Base-by-base conservation (phyloP, 2,329 filamentous ascomycete species). In the Rhynchosporium secalis region DNA sequence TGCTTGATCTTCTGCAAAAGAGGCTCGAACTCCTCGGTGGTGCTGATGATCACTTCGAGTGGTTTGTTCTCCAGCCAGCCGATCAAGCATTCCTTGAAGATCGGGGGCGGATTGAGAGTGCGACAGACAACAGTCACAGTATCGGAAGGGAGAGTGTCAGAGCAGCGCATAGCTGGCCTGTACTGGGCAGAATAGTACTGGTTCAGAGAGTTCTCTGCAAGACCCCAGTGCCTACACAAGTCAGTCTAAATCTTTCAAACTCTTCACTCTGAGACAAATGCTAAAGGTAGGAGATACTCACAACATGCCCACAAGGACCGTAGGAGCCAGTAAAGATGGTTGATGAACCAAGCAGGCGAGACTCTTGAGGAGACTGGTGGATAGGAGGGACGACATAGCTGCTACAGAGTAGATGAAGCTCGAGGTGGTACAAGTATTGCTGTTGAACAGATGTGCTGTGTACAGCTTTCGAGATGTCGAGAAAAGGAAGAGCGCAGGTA, bases 11-110 rank as follows among this genome's bases (percentile, higher is more conserved):
- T 26, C 2, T 8, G 10, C 15, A 61, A 29, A 2, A 38, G n/a
- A 2, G 13, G 49, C 7, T 40, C 3, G 7, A 56, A 20, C 20
- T 48, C 31, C n/a, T 47, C 7, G 13, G 58, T 61, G 2, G 58
- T 61, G 7, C 8, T 15, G 28, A 61, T 61, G 33, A 61, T 40
- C 20, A 61, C 43, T 33, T 61, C 51, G 2, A 61, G 41, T 3
- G 58, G 58, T 0, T 56, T 38, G n/a, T 61, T 61, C 10, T 31
- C 43, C 7, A 48, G 20, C 41, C 49, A 55, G 7, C n/a, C 5
- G 7, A 41, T 13, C 12, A 61, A 20, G 29, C 49, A 61, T 38
- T 29, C 40, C 13, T 61, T 61, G 58, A 61, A 61, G n/a, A 33
- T 45, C 1, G 49, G 13, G 31, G 29, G 58, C 2, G 58, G 58